Evolutionary conservation across 768 basidiomycete species (phyloP).

Genomic region (Leccinum boreale): DNA sequence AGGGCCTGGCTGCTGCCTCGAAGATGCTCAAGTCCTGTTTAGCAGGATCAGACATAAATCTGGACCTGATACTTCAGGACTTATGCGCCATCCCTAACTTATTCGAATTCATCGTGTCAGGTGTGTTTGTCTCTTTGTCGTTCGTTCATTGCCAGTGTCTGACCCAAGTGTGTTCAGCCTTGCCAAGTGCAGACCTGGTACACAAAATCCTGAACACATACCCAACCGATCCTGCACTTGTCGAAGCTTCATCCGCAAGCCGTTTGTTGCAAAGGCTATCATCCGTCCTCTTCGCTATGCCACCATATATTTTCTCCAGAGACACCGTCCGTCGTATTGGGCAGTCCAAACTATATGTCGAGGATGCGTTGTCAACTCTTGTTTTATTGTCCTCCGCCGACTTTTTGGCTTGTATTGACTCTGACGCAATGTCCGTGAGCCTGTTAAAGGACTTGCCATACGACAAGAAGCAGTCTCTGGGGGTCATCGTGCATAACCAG

Average conservation of each 20-base stretch:
- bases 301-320: constrained; percentile 13
- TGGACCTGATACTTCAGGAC: constrained; percentile 27
- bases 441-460: constrained; percentile 1
- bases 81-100: constrained; percentile 24
- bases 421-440: not conserved
- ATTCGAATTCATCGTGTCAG: constrained; percentile 30
- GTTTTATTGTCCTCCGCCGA: constrained; percentile 12
- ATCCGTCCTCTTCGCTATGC: constrained; percentile 22
- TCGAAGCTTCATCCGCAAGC: constrained; percentile 19
- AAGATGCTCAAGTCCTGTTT: constrained; percentile 24
- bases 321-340: constrained; percentile 13
- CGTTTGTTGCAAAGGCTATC: constrained; percentile 29
- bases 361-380: constrained; percentile 22
- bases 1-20: constrained; percentile 16
- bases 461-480: constrained; percentile 1
- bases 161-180: constrained; percentile 9
- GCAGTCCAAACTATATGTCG: constrained; percentile 20
- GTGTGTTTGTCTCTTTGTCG: constrained; percentile 10
- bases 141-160: not conserved
- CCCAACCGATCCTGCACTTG: constrained; percentile 25
- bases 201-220: constrained; percentile 34
- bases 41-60: constrained; percentile 14
- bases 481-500: constrained; percentile 9
- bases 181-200: constrained; percentile 14
- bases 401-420: not conserved